Base-by-base conservation (phyloP, 306 rosid species). In the Prinsepia uniflora region DNA sequence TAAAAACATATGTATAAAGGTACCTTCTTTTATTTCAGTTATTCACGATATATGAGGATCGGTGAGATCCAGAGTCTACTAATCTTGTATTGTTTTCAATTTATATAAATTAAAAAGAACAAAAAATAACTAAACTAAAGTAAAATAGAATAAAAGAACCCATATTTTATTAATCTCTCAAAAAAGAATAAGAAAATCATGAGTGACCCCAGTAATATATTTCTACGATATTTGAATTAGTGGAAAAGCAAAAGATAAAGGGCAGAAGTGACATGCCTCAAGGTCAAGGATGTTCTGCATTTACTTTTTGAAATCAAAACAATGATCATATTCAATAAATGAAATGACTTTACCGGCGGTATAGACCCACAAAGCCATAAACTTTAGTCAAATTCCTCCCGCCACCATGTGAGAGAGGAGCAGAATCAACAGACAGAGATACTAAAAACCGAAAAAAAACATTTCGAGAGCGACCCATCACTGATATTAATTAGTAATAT, bases 161-260 rank as follows among this genome's bases (percentile, higher is more conserved):
- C 36, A 1, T 30, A 30, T 30, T 3, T 30, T 30, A 30, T 30
- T 30, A 17, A 50, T 14, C 17, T 18, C 20, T 50, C 17, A 5
- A 46, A 50, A 50, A 50, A 17, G 55, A 2, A 2, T 15, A 17
- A 50, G 19, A 50, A 17, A 50, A 50, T 50, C 18, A 50, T 50
- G 19, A 15, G 55, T 17, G 55, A 17, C 55, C 55, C 55, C 55
- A 50, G 20, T 17, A 50, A 17, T 50, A 73, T 67, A 64, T 71
- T 73, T 67, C 65, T 58, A 54, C 77, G 75, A 77, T 73, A 63
- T 69, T 71, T 75, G 70, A 68, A 71, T 76, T 65, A 54, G 2
- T 20, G 59, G 10, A 65, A 85, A 80, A 80, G 81, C 79, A 79
- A 78, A 81, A 73, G 73, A 69, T 53, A 68, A 79, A 79, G 77